Base-by-base conservation (phyloP, 1,284 basidiomycete species). In the Melampsora larici-populina region DNA sequence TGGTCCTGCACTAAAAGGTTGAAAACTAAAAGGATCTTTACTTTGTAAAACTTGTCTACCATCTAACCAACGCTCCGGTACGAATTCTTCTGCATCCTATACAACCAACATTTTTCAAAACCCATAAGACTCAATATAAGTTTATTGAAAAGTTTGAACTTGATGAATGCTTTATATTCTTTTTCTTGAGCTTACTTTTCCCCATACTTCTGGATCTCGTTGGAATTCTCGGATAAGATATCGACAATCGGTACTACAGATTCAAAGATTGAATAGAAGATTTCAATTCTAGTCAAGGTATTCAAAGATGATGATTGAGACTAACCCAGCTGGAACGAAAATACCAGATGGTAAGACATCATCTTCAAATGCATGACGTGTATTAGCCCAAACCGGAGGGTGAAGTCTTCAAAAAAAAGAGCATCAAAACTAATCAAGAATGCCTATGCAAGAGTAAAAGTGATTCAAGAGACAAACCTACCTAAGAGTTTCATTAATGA, bases 301-400 rank as follows among this genome's bases (percentile, higher is more conserved):
- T 13, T 1, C 5, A 43, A 11, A 7, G 11, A 13, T 8, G 40
- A 36, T 7, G 24, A 31, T 8, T 58, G 8, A 1, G 17, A 76
- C 74, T 18, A 26, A 76, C 74, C 74, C 74, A 36, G 74, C 74
- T 43, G 74, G 74, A 36, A 76, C 58, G 43, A 76, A 84, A 81
- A 72, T 81, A 43, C 79, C 79, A n/a, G 80, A 79, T 71, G 86
- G 84, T 18, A 80, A 73, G 21, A 79, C 66, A 75, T 79, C 71
- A 78, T 79, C 70, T 82, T 77, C 72, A 85, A 88, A 1, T 87
- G 87, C 40, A 83, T 82, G 79, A 82, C 90, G 87, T 55, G 88
- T 85, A 80, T 90, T 90, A 48, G 89, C 83, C 24, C 90, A 89
- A 0, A 91, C 89, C 11, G 90, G 89, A 4, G 90, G 90, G 84